Evolutionary conservation across 805 yeast genomes (phyloP), one percentile per base, ranked within the genome.

Genomic region (Hyphopichia homilentoma): DNA sequence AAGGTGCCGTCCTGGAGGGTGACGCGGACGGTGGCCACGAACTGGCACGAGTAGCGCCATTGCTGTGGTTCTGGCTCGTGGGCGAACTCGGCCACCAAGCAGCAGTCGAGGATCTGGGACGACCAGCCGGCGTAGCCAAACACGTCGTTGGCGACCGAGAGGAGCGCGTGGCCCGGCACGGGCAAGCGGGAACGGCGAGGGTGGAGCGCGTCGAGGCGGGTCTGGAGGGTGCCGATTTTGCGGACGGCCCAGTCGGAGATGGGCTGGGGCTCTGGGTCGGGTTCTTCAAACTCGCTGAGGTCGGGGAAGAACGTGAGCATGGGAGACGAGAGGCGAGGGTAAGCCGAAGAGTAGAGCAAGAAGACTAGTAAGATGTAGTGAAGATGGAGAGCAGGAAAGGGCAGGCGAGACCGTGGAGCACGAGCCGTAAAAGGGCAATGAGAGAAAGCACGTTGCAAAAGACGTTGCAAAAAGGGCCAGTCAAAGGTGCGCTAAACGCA

Each of bases 111-210:
- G 1, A 77, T 53, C 29, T 63, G 64, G 20, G 72, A 59, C 5
- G 68, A 62, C 83, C 83, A 77, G 6, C 83, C 82, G 38, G 73
- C 62, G 45, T 57, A 72, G 0, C 81, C 82, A 52, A 75, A 77
- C 0, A 67, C 52, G 23, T 69, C 73, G 37, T 77, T 77, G 1
- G 78, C 76, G 35, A 67, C 48, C 9, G 52, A 50, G 6, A 69
- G 45, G 4, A 72, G 13, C 12, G n/a, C 18, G 12, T 13, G 13
- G 7, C 17, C 9, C 11, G 7, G 7, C 22, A 20, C 22, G 22
- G 11, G 24, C 33, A 25, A 13, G 33, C 23, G 18, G 39, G 37
- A 26, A 8, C 34, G 30, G 8, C 21, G 16, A 14, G 21, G 25
- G 15, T 39, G 33, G 21, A 36, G 39, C 4, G 38, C 24, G 13